Evolutionary conservation across 2,329 filamentous ascomycete genomes (phyloP).

Genomic region (Sordariomycetes sp.): DNA sequence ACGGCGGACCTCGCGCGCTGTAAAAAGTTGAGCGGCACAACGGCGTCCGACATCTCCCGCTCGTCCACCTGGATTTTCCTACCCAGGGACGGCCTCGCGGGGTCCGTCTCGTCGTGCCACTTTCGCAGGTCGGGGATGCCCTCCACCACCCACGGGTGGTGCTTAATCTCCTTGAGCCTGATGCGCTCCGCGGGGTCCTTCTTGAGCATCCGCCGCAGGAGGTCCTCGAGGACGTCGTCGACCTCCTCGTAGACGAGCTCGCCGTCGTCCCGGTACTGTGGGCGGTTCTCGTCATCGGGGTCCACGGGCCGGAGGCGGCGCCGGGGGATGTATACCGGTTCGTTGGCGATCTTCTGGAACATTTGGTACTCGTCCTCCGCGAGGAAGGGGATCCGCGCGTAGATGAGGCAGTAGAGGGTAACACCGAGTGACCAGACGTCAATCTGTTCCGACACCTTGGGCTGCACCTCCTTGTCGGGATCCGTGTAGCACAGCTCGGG

Average conservation of each 20-base stretch:
- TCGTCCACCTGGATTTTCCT: slow-evolving; percentile 87
- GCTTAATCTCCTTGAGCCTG: slow-evolving; percentile 80
- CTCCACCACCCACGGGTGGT: slow-evolving; percentile 79
- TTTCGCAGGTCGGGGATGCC: slow-evolving; percentile 60
- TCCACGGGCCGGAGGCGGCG: slow-evolving; percentile 68
- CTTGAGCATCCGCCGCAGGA: slow-evolving; percentile 65
- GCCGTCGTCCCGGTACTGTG: slow-evolving; percentile 62
- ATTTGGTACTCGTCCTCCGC: slow-evolving; percentile 86
- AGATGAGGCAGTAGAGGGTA: slow-evolving; percentile 90
- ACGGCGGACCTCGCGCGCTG: slow-evolving; percentile 73
- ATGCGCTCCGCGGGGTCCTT: slow-evolving; percentile 89
- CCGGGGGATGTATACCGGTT: slow-evolving; percentile 80
- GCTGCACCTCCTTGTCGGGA: slow-evolving; percentile 49
- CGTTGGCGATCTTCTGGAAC: slow-evolving; percentile 81
- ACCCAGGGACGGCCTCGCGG: slow-evolving; percentile 61
- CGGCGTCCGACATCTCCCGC: slow-evolving; percentile 77
- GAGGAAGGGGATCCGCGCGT: slow-evolving; percentile 83
- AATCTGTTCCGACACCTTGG: slow-evolving; percentile 80
- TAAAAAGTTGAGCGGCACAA: slow-evolving; percentile 77
- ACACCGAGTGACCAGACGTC: slow-evolving; percentile 96
- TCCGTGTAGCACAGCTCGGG: slow-evolving; percentile 92
- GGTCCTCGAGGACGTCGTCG: slow-evolving; percentile 64
- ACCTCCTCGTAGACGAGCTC: slow-evolving; percentile 78
- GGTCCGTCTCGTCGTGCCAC: slow-evolving; percentile 95
- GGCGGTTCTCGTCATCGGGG: slow-evolving; percentile 39